Conservation (phyloP, 805 yeast genomes). For the Allodekkera sacchari region DNA sequence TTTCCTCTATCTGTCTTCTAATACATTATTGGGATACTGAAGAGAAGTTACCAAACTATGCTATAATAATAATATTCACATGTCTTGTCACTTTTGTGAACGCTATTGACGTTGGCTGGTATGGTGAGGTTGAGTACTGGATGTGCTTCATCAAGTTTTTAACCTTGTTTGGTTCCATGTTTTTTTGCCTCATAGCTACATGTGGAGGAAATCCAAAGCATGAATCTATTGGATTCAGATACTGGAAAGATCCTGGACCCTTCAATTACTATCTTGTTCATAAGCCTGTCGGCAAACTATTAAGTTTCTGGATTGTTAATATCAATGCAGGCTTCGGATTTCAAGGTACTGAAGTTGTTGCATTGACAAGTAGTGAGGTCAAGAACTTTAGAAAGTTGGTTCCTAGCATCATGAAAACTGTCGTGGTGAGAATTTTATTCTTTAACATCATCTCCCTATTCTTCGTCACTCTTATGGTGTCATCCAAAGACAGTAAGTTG, state of each 20-base stretch:
- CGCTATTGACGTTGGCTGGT: slow-evolving; percentile 56
- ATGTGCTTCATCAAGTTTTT: slow-evolving; percentile 54
- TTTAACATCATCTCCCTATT: slow-evolving; percentile 58
- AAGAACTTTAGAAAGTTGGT: slow-evolving; percentile 58
- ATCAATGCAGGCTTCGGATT: slow-evolving; percentile 70
- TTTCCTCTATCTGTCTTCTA: slow-evolving; percentile 60
- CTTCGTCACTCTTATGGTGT: slow-evolving; percentile 62
- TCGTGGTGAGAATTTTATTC: slow-evolving; percentile 51
- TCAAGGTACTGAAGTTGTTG: slow-evolving; percentile 70
- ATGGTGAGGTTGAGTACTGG: slow-evolving; percentile 73
- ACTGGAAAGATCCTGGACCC: slow-evolving; percentile 75
- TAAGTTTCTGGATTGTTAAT: no score
- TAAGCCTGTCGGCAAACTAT: no score
- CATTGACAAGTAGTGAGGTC: slow-evolving; percentile 67
- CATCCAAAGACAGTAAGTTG: slow-evolving; percentile 63
- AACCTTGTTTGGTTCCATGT: slow-evolving; percentile 60
- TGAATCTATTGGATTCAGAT: slow-evolving; percentile 69
- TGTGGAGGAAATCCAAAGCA: slow-evolving; percentile 61
- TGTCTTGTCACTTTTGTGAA: slow-evolving; percentile 43
- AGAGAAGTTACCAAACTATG: slow-evolving; percentile 55
- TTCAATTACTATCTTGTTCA: no score
- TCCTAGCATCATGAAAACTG: slow-evolving; percentile 63
- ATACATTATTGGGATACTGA: slow-evolving; percentile 65
- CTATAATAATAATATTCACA: slow-evolving; percentile 62
- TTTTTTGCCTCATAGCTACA: slow-evolving; percentile 59